A percentile compares a stretch with the other conserved stretches of the same genome.
Conservation (phyloP, 768 basidiomycete species). For the Mycena vitilis region DNA sequence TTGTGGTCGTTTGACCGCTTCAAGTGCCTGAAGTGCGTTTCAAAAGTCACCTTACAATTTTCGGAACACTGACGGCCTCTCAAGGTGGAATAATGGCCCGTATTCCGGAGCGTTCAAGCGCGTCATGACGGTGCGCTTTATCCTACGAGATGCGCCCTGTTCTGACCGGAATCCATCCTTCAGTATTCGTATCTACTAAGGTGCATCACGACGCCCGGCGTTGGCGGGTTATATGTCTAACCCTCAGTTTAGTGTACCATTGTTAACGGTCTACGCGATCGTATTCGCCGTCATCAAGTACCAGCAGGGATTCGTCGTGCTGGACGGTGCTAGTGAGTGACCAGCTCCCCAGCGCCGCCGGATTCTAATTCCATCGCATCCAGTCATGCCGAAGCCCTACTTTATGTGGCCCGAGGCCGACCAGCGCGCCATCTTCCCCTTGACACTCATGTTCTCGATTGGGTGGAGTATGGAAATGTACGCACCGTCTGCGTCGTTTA, state of each 20-base stretch:
- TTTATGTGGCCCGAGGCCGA: constrained; percentile 63
- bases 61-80: constrained; percentile 5
- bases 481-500: constrained; percentile 37
- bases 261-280: constrained; percentile 66
- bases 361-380: constrained; percentile 12
- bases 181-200: constrained; percentile 77
- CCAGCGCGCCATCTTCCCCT: constrained; percentile 68
- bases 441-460: constrained; percentile 71
- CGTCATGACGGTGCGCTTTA: constrained; percentile 78
- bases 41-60: background rate
- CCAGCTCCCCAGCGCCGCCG: background rate
- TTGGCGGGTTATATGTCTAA: too few relatives aligned
- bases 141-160: background rate
- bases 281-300: constrained; percentile 84
- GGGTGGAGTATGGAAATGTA: constrained; percentile 85
- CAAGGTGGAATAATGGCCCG: constrained; percentile 76
- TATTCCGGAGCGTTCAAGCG: constrained; percentile 84
- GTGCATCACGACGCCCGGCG: too few relatives aligned
- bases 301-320: constrained; percentile 65
- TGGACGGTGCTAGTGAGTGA: constrained; percentile 62
- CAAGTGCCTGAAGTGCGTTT: constrained; percentile 72
- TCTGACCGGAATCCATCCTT: constrained; percentile 2
- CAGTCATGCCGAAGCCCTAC: constrained; percentile 77
- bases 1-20: constrained; percentile 87
- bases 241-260: constrained; percentile 57